phyloP scores from a whole-genome alignment of 192 early-diverging fungal species.

The Rhizoclosmatium globosum region DNA sequence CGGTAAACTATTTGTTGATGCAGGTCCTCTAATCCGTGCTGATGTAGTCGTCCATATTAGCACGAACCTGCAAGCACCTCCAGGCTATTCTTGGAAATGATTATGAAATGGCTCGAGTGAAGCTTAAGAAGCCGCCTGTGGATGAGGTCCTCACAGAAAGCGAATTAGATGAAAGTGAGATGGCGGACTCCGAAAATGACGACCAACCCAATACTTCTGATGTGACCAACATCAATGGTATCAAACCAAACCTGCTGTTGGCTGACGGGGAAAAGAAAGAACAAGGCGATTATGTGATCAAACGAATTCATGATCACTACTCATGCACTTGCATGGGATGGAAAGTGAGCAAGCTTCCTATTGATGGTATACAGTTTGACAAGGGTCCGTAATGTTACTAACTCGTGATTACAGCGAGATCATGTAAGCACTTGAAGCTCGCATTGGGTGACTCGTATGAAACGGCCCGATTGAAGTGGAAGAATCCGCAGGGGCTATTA shows the following conservation, averaged over 20 bases:
- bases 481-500: slow-evolving; percentile 36
- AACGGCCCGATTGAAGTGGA: slow-evolving; percentile 36
- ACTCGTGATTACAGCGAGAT: slow-evolving; percentile 36
- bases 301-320: slow-evolving; percentile 54
- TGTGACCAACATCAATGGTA: slow-evolving; percentile 41
- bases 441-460: slow-evolving; percentile 56
- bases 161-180: background rate
- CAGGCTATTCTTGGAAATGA: background rate
- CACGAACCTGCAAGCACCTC: slow-evolving; percentile 1
- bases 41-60: background rate
- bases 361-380: slow-evolving; percentile 40
- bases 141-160: background rate
- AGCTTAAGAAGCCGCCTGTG: slow-evolving; percentile 9
- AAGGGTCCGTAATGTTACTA: too few relatives aligned
- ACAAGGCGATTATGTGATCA: slow-evolving; percentile 44
- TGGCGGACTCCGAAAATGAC: background rate
- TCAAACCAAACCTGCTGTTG: slow-evolving; percentile 40
- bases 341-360: slow-evolving; percentile 47
- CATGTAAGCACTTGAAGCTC: slow-evolving; percentile 56
- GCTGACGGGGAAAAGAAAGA: slow-evolving; percentile 45
- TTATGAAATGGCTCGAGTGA: slow-evolving; percentile 31
- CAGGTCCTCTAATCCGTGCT: background rate
- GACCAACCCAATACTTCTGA: background rate
- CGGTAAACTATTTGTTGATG: background rate
- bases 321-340: slow-evolving; percentile 56